These are phyloP conservation scores for Solanum peruvianum DNA, from an alignment of 257 asterid species.

Conservation along the genomic window DNA sequence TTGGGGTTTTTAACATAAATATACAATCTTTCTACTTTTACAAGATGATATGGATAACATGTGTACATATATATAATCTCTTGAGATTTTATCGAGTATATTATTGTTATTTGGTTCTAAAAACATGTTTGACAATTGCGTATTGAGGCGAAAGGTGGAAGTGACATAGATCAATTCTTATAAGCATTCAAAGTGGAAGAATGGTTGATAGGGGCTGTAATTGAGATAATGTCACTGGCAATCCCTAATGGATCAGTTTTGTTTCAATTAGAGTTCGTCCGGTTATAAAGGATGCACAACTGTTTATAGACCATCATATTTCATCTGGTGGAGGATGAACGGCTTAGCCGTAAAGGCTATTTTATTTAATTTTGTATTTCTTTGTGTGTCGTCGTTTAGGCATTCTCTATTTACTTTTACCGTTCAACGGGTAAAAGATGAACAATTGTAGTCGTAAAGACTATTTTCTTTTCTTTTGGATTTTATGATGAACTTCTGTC, in stretches of 20 bases:
- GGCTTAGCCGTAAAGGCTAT: not conserved
- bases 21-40: not conserved
- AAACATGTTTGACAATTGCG: not conserved
- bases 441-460: too few relatives aligned
- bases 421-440: not conserved
- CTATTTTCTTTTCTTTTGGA: too few relatives aligned
- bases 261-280: too few relatives aligned
- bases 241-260: not conserved
- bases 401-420: too few relatives aligned
- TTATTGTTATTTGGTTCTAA: not conserved
- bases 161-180: slow-evolving; percentile 7
- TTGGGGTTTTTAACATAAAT: not conserved
- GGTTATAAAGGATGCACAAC: too few relatives aligned
- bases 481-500: not conserved
- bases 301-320: too few relatives aligned
- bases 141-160: slow-evolving; percentile 32
- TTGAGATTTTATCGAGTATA: not conserved
- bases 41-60: not conserved
- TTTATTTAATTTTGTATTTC: not conserved
- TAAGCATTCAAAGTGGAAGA: slow-evolving; percentile 46
- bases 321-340: too few relatives aligned
- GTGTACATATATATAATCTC: not conserved
- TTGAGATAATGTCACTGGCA: slow-evolving; percentile 45
- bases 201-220: slow-evolving; percentile 52
- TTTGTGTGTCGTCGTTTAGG: too few relatives aligned